phyloP scores from a whole-genome alignment of 202 grass and related monocot genomes.

The Setaria viridis region DNA sequence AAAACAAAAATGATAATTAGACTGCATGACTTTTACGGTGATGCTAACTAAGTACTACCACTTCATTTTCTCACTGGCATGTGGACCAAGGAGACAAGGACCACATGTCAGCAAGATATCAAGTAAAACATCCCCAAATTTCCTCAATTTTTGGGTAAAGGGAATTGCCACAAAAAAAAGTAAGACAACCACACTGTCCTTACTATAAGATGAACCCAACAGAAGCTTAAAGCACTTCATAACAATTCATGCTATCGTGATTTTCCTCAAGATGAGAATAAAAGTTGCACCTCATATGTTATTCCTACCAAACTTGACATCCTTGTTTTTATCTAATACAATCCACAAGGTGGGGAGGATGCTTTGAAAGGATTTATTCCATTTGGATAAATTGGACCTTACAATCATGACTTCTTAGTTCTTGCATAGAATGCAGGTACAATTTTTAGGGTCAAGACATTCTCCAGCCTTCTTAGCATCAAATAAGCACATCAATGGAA shows the following conservation, averaged over 20 bases:
- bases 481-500: background rate
- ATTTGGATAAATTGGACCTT: background rate
- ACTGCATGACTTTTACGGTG: constrained; percentile 1
- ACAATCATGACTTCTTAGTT: background rate
- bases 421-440: background rate
- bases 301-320: background rate
- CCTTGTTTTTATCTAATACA: background rate
- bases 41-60: background rate
- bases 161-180: background rate
- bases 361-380: too few relatives aligned
- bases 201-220: background rate
- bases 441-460: background rate
- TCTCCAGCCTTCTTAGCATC: background rate
- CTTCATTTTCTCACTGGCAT: background rate
- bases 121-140: background rate
- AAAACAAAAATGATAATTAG: constrained; percentile 30
- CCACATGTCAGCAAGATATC: background rate
- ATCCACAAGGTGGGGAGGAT: background rate
- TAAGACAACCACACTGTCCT: background rate
- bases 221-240: background rate
- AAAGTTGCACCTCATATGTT: background rate
- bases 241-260: background rate
- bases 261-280: background rate
- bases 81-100: background rate
- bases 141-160: background rate